Evolutionary conservation across 192 early-diverging fungal species (phyloP).

Genomic region (Umbelopsis sp.): DNA sequence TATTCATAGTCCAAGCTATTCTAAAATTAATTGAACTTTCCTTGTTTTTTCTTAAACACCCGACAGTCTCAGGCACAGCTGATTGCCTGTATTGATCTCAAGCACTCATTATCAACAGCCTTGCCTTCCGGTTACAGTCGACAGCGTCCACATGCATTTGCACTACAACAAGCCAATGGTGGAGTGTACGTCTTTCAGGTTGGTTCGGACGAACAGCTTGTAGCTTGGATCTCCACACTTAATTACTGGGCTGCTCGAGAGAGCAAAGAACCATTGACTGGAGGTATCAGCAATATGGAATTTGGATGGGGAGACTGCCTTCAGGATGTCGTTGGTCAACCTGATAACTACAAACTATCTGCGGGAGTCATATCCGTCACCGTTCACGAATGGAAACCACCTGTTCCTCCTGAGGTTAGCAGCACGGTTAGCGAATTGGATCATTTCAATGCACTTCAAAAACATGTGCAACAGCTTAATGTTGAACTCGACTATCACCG

Average conservation of each 20-base stretch:
- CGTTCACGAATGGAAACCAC: slow-evolving; percentile 53
- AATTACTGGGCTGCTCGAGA: slow-evolving; percentile 96
- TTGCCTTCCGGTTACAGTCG: slow-evolving; percentile 84
- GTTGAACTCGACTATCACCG: slow-evolving; percentile 70
- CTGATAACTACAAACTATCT: background rate
- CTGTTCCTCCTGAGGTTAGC: slow-evolving; percentile 42
- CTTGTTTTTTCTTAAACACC: background rate
- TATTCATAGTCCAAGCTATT: background rate
- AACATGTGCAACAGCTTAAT: slow-evolving; percentile 64
- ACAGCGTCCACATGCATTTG: slow-evolving; percentile 80
- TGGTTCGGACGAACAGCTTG: slow-evolving; percentile 63
- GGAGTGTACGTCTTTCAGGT: slow-evolving; percentile 89
- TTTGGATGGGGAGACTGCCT: slow-evolving; percentile 84
- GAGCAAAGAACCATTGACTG: slow-evolving; percentile 87
- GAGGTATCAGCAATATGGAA: slow-evolving; percentile 87
- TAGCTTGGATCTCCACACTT: slow-evolving; percentile 86
- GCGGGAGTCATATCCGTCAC: slow-evolving; percentile 29
- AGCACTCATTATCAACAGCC: slow-evolving; percentile 84
- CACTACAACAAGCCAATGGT: slow-evolving; percentile 77
- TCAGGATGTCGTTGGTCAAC: slow-evolving; percentile 5
- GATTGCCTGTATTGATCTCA: slow-evolving; percentile 58
- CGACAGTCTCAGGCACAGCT: slow-evolving; percentile 36
- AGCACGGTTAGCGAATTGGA: slow-evolving; percentile 41
- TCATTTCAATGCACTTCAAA: slow-evolving; percentile 63
- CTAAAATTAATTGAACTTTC: background rate